Evolutionary conservation across 2,329 filamentous ascomycete species (phyloP), one percentile per base, ranked within the genome.

Genomic region (Penicillium sp.): DNA sequence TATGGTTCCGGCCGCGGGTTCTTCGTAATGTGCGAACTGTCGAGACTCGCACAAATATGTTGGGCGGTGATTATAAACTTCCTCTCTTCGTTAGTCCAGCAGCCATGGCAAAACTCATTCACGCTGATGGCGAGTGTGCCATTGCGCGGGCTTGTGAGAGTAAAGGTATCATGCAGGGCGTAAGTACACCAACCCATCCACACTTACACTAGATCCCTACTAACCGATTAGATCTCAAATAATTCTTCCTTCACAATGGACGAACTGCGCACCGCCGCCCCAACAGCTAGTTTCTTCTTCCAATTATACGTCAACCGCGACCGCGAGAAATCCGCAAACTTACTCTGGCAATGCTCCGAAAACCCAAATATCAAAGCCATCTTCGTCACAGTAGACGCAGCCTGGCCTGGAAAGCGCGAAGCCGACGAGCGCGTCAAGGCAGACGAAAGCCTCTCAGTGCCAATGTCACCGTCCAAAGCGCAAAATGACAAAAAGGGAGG

Each of bases 31-130:
- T 88, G 4, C 75, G 77, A 13, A 55, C 68, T 7, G 79, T 84
- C 5, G 70, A 78, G 59, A 78, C 80, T 0, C 64, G 65, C 3
- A 80, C 83, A 1, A 78, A 69, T 8, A 82, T 88, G 26, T 71
- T 88, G 1, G 84, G 84, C 0, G 68, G 76, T 24, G 64, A 71
- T 4, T 75, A 80, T 50, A 75, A 72, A 24, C 71, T 84, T 3
- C 86, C 86, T 0, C 74, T 89, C 23, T 88, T 88, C 65, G 80
- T 83, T 54, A 80, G 82, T 27, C 85, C 86, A 0, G 84, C 85
- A 1, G 84, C 84, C 2, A 84, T 88, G 80, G 84, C 82, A 3
- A 80, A 78, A 44, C 68, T 87, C 48, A 83, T 85, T 40, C 84
- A 89, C 60, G 78, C 81, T 0, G 80, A 85, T 21, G 86, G 85